Evolutionary conservation across 2,329 filamentous ascomycete species (phyloP).

Genomic region (Scedosporium boydii): DNA sequence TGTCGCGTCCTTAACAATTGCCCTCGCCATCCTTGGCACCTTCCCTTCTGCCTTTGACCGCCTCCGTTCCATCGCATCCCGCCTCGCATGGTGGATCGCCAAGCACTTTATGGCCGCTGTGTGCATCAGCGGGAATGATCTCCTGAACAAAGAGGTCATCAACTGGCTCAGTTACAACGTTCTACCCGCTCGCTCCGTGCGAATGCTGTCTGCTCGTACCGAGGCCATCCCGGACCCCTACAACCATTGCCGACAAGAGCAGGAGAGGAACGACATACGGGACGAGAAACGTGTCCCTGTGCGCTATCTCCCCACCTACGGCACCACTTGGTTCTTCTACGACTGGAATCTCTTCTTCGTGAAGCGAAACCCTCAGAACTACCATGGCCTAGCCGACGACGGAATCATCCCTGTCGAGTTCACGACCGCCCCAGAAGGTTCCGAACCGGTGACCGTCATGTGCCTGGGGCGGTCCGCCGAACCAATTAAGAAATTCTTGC

Average conservation of each 20-base stretch:
- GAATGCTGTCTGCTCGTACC: slow-evolving; percentile 24
- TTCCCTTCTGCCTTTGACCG: slow-evolving; percentile 20
- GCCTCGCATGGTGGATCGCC: slow-evolving; percentile 25
- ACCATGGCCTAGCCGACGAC: slow-evolving; percentile 9
- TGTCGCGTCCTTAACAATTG: slow-evolving; percentile 20
- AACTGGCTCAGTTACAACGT: slow-evolving; percentile 27
- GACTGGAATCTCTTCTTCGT: slow-evolving; percentile 24
- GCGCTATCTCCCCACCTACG: slow-evolving; percentile 27
- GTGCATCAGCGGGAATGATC: slow-evolving; percentile 24
- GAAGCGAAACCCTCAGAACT: slow-evolving; percentile 17
- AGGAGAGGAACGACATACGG: slow-evolving; percentile 21
- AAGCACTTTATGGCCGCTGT: slow-evolving; percentile 27
- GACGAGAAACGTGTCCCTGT: slow-evolving; percentile 24
- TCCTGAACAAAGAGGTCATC: slow-evolving; percentile 26
- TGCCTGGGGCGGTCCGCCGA: slow-evolving; percentile 23
- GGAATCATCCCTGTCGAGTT: slow-evolving; percentile 19
- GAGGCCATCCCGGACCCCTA: slow-evolving; percentile 21
- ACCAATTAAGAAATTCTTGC: slow-evolving; percentile 20
- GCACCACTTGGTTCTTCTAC: slow-evolving; percentile 24
- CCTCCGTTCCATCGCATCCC: slow-evolving; percentile 17
- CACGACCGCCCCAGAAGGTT: slow-evolving; percentile 20
- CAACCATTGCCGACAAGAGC: slow-evolving; percentile 17
- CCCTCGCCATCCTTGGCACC: slow-evolving; percentile 23
- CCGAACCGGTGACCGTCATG: slow-evolving; percentile 27
- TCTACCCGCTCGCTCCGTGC: slow-evolving; percentile 18